A percentile compares a stretch with the other conserved stretches of the same genome.
Conservation (phyloP, 371 early-diverging fungal genomes). For the Parasitella parasitica region DNA sequence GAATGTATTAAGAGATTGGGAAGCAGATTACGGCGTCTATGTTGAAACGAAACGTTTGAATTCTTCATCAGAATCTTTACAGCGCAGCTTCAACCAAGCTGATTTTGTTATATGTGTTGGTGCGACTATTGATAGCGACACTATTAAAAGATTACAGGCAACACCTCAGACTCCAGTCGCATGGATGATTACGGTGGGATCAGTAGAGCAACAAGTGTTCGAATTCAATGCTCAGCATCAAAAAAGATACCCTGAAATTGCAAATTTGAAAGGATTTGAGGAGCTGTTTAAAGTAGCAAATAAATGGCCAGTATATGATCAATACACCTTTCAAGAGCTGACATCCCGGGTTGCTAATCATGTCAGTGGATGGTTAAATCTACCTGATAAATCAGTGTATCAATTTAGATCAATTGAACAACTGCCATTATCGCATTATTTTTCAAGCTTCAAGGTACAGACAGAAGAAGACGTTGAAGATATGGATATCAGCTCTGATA, state of each 20-base stretch:
- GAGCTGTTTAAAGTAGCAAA: background rate
- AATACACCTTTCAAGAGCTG: background rate
- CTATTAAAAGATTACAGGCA: background rate
- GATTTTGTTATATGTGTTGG: slow-evolving; percentile 15
- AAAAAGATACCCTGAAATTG: background rate
- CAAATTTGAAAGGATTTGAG: background rate
- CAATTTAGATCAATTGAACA: slow-evolving; percentile 3
- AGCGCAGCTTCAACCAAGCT: background rate
- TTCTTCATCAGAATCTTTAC: background rate
- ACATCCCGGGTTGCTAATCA: background rate
- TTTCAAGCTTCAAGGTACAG: background rate
- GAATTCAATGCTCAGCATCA: background rate
- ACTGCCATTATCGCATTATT: slow-evolving; percentile 2
- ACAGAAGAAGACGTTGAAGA: background rate
- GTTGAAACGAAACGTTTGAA: background rate
- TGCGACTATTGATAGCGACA: background rate
- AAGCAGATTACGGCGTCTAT: slow-evolving; percentile 18
- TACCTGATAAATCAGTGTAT: background rate
- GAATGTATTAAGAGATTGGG: background rate
- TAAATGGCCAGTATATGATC: slow-evolving; percentile 3
- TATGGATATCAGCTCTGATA: slow-evolving; percentile 15
- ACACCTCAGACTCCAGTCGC: background rate
- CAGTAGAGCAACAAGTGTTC: slow-evolving; percentile 8
- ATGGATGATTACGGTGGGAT: slow-evolving; percentile 14
- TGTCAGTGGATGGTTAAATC: background rate